Base-by-base conservation (phyloP, 352 stramenopile genomes). In the Lagenidium giganteum region DNA sequence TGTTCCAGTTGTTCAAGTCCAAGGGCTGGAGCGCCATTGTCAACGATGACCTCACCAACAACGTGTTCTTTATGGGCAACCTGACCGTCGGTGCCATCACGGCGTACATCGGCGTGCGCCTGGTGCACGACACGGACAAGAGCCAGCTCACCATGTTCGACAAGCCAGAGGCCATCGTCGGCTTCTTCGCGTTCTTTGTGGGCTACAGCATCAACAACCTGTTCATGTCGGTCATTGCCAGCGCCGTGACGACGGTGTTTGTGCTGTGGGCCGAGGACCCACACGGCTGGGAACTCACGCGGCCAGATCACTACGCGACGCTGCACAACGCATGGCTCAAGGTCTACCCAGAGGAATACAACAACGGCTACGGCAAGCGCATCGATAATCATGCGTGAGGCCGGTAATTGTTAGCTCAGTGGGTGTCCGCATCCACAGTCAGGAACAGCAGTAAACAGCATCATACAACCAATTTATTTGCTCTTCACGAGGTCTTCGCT, bases 21-120 rank as follows among this genome's bases (percentile, higher is more conserved):
- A 88, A 87, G 33, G 85, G 85, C 28, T 96, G 83, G 83, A 93
- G 64, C 25, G 80, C 82, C 34, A 92, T 96, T 21, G 79, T 96
- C 27, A 94, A 93, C 57, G 83, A 96, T 52, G 72, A 93, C 52
- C 63, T 96, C 42, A 91, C 75, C 16, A 71, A 78, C 42, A 89
- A 84, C 28, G 70, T 93, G 1, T 90, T 95, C 47, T 92, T 79
- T 51, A 57, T 96, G 16, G 79, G 81, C 37, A 87, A 78, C 60
- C 29, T 96, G 26, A 61, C 83, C 18, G 79, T 93, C 34, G 85
- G 87, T 17, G 61, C 54, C 0, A 44, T 80, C 25, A 81, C 67
- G n/a, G 72, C 72, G 7, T 90, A 69, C 57, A 73, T 90, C 24
- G 77, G 54, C 8, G 37, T 88, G 6, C 44, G 74, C 26, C 65